Base-by-base conservation (phyloP, 257 asterid species). In the Echium plantagineum region DNA sequence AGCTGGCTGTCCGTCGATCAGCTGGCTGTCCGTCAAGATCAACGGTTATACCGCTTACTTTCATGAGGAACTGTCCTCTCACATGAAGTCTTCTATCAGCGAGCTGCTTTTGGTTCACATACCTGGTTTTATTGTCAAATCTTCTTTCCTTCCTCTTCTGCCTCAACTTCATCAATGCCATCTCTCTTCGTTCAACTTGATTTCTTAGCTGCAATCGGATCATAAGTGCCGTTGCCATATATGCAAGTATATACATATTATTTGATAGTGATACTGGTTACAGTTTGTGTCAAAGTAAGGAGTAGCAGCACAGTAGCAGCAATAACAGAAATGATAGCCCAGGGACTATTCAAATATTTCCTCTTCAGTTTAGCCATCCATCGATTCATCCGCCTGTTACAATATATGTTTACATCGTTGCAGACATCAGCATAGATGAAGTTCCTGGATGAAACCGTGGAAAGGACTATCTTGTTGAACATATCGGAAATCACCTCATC, bases 11-110 rank as follows among this genome's bases (percentile, higher is more conserved):
- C 94, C n/a, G n/a, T n/a, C n/a, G n/a, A n/a, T n/a, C n/a, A n/a
- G n/a, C n/a, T n/a, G n/a, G n/a, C n/a, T n/a, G n/a, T n/a, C n/a
- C 97, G 59, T 88, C 84, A 30, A 88, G 94, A 81, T 89, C 96
- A 62, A 93, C 87, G 31, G 47, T 57, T 54, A 84, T 61, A 20
- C 96, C 97, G 22, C 84, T 84, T 3, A 77, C 77, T 77, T 86
- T 93, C 83, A 97, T 81, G 64, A 89, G 96, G 73, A 93, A 93
- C 69, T 89, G 99, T 66, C 97, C 99, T 74, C 81, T 75, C 59
- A 89, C 67, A 48, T 95, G 95, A 67, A 97, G 99, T 56, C 99
- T 84, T 60, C 91, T 80, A 31, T 89, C 97, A n/a, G 99, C 97
- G 52, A 93, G 91, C 57, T 66, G 83, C 72, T 93, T 93, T 28